phyloP scores from a whole-genome alignment of 163 green algal genomes.

The Picocystis sp. region DNA sequence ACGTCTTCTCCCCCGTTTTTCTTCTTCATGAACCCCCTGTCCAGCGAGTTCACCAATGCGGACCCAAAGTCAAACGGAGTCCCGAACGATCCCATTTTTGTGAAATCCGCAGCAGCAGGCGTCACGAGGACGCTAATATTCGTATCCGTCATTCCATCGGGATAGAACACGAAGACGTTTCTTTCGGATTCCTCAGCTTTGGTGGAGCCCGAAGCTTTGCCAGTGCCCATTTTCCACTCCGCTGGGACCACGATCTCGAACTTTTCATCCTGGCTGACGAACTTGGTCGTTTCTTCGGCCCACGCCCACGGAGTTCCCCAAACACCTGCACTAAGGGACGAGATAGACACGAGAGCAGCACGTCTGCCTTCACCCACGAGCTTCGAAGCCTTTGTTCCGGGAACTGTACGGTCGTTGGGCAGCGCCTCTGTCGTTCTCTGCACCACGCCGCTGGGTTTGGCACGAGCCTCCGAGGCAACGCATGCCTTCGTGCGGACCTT shows the following conservation, averaged over 20 bases:
- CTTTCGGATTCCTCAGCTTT: not conserved
- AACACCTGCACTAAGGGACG: not conserved
- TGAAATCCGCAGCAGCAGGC: conserved; percentile 33
- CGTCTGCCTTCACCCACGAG: not conserved
- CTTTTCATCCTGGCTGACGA: not conserved
- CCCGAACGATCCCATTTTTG: conserved; percentile 28
- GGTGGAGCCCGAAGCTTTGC: not conserved
- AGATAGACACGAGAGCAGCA: not conserved
- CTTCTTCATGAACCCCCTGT: conserved; percentile 27
- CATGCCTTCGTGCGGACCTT: too few relatives aligned
- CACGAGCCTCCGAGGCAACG: too few relatives aligned
- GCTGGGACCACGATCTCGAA: not conserved
- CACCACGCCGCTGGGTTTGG: too few relatives aligned
- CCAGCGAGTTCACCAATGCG: conserved; percentile 39
- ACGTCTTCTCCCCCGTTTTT: not conserved
- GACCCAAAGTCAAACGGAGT: conserved; percentile 26
- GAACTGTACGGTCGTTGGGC: too few relatives aligned
- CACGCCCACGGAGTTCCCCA: not conserved
- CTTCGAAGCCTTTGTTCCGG: too few relatives aligned
- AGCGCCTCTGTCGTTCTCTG: too few relatives aligned
- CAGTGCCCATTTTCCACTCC: not conserved
- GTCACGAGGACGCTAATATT: conserved; percentile 43
- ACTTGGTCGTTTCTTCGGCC: not conserved
- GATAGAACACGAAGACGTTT: not conserved
- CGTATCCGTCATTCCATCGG: conserved; percentile 14